phyloP scores from a whole-genome alignment of 1,284 basidiomycete genomes.

The Gymnopus androsaceus region DNA sequence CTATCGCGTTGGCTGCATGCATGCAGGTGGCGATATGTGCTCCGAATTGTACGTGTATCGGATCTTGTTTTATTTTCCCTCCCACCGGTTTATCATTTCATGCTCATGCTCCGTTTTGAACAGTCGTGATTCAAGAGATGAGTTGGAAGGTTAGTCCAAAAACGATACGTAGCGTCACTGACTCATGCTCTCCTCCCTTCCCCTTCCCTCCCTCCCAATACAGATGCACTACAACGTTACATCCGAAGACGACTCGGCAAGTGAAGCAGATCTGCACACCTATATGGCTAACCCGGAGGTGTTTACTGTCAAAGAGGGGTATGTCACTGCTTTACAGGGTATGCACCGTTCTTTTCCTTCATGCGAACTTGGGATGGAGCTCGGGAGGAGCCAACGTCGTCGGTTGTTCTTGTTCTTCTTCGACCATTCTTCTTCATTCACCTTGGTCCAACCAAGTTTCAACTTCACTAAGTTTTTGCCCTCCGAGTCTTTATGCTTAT shows the following conservation, averaged over 20 bases:
- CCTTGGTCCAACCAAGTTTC: no score
- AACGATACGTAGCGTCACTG: not conserved
- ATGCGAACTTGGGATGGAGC: not conserved
- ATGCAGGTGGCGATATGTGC: conserved; percentile 57
- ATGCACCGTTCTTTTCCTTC: conserved; percentile 9
- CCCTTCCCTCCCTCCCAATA: not conserved
- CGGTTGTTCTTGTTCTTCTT: no score
- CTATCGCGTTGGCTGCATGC: conserved; percentile 74
- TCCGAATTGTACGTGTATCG: conserved; percentile 50
- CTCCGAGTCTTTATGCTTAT: not conserved
- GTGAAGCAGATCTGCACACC: conserved; percentile 66
- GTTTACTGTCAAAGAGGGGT: conserved; percentile 63
- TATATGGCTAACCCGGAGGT: conserved; percentile 60
- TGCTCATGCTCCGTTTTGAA: not conserved
- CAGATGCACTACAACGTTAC: conserved; percentile 73
- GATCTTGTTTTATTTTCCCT: not conserved
- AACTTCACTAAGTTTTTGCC: no score
- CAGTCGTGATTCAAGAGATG: conserved; percentile 70
- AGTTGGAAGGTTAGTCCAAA: conserved; percentile 54
- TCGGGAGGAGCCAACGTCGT: no score
- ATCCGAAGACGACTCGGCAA: conserved; percentile 30
- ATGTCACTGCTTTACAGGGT: conserved; percentile 57
- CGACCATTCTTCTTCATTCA: no score
- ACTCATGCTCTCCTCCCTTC: not conserved
- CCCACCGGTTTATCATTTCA: not conserved